A percentile compares a stretch with the other conserved stretches of the same genome.
phyloP scores from a whole-genome alignment of 768 basidiomycete species.

The Leccinum boreale region DNA sequence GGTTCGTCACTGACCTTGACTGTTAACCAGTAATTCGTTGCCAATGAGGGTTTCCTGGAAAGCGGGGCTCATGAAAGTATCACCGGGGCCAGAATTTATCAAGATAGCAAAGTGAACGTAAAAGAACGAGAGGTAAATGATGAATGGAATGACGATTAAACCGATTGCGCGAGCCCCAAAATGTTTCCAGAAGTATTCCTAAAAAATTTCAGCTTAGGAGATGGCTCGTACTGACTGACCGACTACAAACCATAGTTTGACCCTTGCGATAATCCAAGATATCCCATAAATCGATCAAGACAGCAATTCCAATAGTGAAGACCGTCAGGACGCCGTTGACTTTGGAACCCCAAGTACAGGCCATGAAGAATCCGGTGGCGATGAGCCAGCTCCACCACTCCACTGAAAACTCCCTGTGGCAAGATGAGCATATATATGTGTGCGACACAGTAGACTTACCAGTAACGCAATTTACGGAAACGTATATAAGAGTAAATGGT shows the following conservation, averaged over 20 bases:
- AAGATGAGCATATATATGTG: conserved; percentile 3
- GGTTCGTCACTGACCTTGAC: conserved; percentile 64
- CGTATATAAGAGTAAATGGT: conserved; percentile 92
- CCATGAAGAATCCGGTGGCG: conserved; percentile 89
- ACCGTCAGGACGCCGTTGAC: conserved; percentile 97
- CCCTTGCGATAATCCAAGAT: conserved; percentile 83
- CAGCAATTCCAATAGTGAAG: conserved; percentile 82
- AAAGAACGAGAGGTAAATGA: conserved; percentile 93
- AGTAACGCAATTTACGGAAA: conserved; percentile 92
- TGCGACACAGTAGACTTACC: conserved; percentile 40
- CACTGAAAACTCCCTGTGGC: conserved; percentile 71
- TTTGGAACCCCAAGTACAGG: conserved; percentile 95
- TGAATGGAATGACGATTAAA: conserved; percentile 83
- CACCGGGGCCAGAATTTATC: conserved; percentile 86
- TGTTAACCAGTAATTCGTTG: conserved; percentile 88
- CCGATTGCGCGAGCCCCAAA: conserved; percentile 82
- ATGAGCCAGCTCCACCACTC: conserved; percentile 96
- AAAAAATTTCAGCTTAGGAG: not conserved
- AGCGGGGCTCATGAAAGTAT: conserved; percentile 94
- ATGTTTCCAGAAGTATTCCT: conserved; percentile 90
- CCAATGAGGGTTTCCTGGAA: conserved; percentile 96
- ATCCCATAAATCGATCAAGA: conserved; percentile 92
- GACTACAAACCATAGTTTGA: conserved; percentile 61
- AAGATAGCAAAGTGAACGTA: conserved; percentile 92
- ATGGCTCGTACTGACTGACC: not conserved